phyloP scores from a whole-genome alignment of 305 asterid genomes.

The Fraxinus paxiana region DNA sequence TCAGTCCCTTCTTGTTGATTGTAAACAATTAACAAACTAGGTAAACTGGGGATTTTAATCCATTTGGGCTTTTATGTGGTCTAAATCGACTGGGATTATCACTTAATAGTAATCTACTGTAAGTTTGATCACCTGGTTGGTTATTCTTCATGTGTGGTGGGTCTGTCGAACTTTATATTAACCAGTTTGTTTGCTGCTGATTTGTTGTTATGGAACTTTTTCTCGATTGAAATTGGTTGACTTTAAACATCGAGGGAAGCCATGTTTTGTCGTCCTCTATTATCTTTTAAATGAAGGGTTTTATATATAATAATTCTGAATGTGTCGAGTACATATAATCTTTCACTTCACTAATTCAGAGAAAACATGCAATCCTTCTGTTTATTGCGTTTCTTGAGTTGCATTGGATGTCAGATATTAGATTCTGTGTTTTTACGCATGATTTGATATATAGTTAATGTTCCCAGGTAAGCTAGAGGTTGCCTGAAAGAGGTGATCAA shows the following conservation, averaged over 20 bases:
- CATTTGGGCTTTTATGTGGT: background rate
- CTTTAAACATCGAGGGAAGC: background rate
- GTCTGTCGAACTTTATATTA: background rate
- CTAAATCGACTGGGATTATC: background rate
- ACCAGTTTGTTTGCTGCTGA: background rate
- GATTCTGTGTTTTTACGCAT: background rate
- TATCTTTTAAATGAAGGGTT: background rate
- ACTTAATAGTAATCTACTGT: background rate
- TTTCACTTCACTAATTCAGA: background rate
- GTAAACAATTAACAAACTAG: background rate
- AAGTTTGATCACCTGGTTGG: background rate
- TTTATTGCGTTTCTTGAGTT: background rate
- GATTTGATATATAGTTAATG: background rate
- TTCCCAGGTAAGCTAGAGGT: conserved; percentile 32
- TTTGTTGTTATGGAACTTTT: background rate
- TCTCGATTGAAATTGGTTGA: background rate
- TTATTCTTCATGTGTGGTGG: background rate
- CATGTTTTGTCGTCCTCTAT: background rate
- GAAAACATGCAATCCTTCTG: background rate
- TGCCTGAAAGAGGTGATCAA: conserved; percentile 27
- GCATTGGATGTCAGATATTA: background rate
- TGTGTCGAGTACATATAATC: background rate
- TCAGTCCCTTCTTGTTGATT: background rate
- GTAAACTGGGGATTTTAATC: background rate
- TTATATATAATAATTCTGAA: background rate